phyloP scores from a whole-genome alignment of 352 stramenopile species.

The Pythium sp. region DNA sequence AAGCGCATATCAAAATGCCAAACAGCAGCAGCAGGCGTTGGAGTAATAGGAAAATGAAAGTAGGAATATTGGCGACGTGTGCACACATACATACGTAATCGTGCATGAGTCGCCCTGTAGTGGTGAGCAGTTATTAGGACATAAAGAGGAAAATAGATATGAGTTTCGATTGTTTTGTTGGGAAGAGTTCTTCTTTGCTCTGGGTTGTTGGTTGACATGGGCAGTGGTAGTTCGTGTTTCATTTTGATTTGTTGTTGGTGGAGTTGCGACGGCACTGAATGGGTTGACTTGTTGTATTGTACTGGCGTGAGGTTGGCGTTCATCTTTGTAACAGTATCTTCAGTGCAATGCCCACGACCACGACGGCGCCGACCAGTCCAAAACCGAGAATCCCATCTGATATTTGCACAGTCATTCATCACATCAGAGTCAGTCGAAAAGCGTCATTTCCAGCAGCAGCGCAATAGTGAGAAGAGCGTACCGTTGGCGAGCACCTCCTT shows the following conservation, averaged over 20 bases:
- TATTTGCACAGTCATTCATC: background rate
- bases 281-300: background rate
- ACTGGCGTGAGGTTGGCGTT: conserved; percentile 12
- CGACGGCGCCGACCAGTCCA: conserved; percentile 64
- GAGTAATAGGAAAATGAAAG: conserved; percentile 3
- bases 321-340: conserved; percentile 75
- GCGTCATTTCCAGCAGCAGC: background rate
- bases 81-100: background rate
- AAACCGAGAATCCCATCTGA: conserved; percentile 66
- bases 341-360: conserved; percentile 68
- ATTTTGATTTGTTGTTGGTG: background rate
- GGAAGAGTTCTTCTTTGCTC: background rate
- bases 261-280: background rate
- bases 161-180: conserved; percentile 7
- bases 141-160: conserved; percentile 6
- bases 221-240: background rate
- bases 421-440: background rate
- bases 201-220: background rate
- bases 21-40: background rate
- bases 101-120: background rate
- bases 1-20: conserved; percentile 9
- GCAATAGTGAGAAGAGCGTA: conserved; percentile 12
- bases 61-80: background rate
- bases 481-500: conserved; percentile 65
- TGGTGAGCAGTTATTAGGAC: conserved; percentile 6